Conservation (phyloP, 805 yeast genomes). For the Yamadazyma olivae region DNA sequence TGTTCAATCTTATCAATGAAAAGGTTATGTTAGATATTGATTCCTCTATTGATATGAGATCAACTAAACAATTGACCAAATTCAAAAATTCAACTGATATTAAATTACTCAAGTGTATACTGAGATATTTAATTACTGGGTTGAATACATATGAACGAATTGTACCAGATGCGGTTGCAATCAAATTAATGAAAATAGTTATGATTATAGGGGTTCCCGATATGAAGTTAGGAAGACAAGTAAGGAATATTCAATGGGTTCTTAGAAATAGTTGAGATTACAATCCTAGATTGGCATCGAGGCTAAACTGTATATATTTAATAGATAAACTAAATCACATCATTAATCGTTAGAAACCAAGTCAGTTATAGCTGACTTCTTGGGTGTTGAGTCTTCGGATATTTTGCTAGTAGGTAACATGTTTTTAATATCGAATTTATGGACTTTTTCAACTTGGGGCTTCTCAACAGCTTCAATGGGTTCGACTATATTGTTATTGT, state of each 20-base stretch:
- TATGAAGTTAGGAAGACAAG: conserved; percentile 19
- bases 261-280: conserved; percentile 10
- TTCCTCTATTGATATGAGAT: no score
- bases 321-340: background rate
- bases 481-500: conserved; percentile 23
- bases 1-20: conserved; percentile 35
- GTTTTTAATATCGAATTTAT: conserved; percentile 6
- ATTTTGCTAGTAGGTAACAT: conserved; percentile 11
- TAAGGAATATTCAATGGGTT: conserved; percentile 29
- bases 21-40: no score
- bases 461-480: conserved; percentile 3
- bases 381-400: conserved; percentile 10
- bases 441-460: background rate
- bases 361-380: conserved; percentile 34
- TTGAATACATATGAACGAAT: conserved; percentile 36
- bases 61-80: background rate
- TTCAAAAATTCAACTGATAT: conserved; percentile 3
- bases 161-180: conserved; percentile 37
- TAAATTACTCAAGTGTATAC: conserved; percentile 5
- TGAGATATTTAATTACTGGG: conserved; percentile 30
- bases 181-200: conserved; percentile 33
- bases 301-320: no score
- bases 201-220: conserved; percentile 23
- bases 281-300: no score
- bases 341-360: conserved; percentile 18